Evolutionary conservation across 768 basidiomycete genomes (phyloP), one percentile per base, ranked within the genome.

Genomic region (Auriculariales sp.): DNA sequence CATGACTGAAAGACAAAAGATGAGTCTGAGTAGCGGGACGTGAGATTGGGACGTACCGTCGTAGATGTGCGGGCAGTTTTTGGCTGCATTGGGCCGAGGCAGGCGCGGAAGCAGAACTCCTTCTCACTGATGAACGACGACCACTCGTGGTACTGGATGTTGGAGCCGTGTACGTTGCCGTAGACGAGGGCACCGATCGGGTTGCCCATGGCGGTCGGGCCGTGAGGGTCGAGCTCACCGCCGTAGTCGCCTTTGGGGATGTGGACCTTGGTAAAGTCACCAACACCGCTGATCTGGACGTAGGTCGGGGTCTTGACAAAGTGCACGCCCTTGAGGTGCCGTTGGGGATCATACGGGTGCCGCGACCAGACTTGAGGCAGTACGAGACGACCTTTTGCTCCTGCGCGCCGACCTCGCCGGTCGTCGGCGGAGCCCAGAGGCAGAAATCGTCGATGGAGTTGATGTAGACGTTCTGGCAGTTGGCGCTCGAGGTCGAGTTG

Each of bases 391-490:
- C 68, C 45, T 71, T 64, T 33, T 66, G 70, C 69, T 87, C 79
- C 3, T 72, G 76, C 57, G 79, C 69, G 14, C 75, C 78, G 54
- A 83, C 77, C 42, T 65, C 67, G 31, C 75, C 73, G 1, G 75
- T 63, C 3, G 72, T 75, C 30, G 73, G 71, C 19, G 52, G 49
- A 24, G 55, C 54, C 44, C 49, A 54, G 17, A 53, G 53, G 47
- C 78, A 78, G 59, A 70, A 79, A 57, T 79, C 79, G 31, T 77
- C 69, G 17, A 78, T 63, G 29, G n/a, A 19, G 32, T 56, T 55
- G 47, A 57, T 53, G 58, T 73, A 79, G 9, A 71, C 74, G 54
- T 78, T 78, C 58, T 87, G 86, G 63, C 85, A 89, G 50, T 63
- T 62, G 3, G 79, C 80, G 3, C 64, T 68, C 61, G 78, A 79